Evolutionary conservation across 1,284 basidiomycete genomes (phyloP).

Genomic region (Tilletia setariae): DNA sequence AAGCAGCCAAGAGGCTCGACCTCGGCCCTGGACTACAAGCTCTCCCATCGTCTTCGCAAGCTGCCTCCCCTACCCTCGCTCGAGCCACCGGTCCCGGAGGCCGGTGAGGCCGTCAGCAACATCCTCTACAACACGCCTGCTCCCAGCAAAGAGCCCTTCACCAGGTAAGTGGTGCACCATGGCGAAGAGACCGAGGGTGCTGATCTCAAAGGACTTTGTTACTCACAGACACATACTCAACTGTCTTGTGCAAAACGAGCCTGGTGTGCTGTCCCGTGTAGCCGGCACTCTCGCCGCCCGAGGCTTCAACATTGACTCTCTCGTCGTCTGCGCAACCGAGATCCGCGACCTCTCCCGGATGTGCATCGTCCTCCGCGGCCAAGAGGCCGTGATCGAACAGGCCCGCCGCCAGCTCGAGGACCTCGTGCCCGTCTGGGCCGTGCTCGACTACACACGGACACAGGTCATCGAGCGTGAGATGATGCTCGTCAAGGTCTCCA

Average conservation of each 20-base stretch:
- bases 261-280: constrained; percentile 89
- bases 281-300: constrained; percentile 94
- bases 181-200: background rate
- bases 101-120: constrained; percentile 54
- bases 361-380: constrained; percentile 94
- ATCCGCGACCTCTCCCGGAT: constrained; percentile 94
- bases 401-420: constrained; percentile 56
- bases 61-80: constrained; percentile 52
- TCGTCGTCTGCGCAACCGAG: constrained; percentile 97
- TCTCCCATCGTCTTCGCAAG: constrained; percentile 60
- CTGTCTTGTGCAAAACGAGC: constrained; percentile 98
- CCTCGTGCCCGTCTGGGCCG: constrained; percentile 52
- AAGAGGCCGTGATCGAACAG: constrained; percentile 97
- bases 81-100: constrained; percentile 49
- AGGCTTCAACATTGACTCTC: constrained; percentile 96
- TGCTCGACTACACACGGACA: constrained; percentile 58
- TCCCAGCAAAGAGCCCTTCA: constrained; percentile 79
- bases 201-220: constrained; percentile 25
- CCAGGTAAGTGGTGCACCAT: constrained; percentile 65
- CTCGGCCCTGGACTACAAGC: constrained; percentile 86
- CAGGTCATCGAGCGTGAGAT: constrained; percentile 74
- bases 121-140: constrained; percentile 75
- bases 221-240: constrained; percentile 80
- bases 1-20: constrained; percentile 3
- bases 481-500: constrained; percentile 85